Base-by-base conservation (phyloP, 2,329 filamentous ascomycete species). In the Dryadomyces quercivorus region DNA sequence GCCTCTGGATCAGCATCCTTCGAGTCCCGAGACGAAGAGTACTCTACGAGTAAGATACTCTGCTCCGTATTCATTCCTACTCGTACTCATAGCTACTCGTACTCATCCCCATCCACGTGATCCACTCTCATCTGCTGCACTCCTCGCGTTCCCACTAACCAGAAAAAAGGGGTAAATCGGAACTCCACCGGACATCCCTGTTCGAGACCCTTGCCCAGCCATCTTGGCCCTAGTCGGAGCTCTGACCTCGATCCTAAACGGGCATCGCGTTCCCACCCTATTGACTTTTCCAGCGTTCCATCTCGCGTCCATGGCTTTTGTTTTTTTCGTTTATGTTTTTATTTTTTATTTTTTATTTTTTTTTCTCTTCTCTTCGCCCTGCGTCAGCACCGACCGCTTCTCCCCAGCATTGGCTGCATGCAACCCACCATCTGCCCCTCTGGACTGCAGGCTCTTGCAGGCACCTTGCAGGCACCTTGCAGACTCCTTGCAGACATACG, bases 361-460 rank as follows among this genome's bases (percentile, higher is more conserved):
- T n/a, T 55, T 53, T 55, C 57, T 53, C 63, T 59, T 61, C 57
- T 26, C 53, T 56, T 58, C 8, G 26, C 26, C 46, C 46, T 50
- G 47, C 47, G 10, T 50, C 47, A 26, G 22, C 47, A 50, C 47
- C n/a, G 9, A 36, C 45, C 45, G 21, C 45, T 21, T 47, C 4
- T 8, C 45, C 45, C 20, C 45, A 31, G 26, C 26, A 31, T 31
- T 31, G 8, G 26, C 26, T 31, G 26, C 26, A 31, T 31, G 45
- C 22, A 22, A 16, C 21, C 20, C 45, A 40, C 36, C 36, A 16
- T 40, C 15, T 15, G 36, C 36, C 10, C 10, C 10, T 16, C 36
- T 40, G 36, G 4, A 40, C 36, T 40, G 36, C 36, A 40, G 36
- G 12, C 15, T 6, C 36, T 5, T 40, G 36, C 36, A 40, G 10